Percentiles rank a stretch among this genome's conserved stretches.
phyloP scores from a whole-genome alignment of 2,329 filamentous ascomycete species.

The Penicillium nordicum region DNA sequence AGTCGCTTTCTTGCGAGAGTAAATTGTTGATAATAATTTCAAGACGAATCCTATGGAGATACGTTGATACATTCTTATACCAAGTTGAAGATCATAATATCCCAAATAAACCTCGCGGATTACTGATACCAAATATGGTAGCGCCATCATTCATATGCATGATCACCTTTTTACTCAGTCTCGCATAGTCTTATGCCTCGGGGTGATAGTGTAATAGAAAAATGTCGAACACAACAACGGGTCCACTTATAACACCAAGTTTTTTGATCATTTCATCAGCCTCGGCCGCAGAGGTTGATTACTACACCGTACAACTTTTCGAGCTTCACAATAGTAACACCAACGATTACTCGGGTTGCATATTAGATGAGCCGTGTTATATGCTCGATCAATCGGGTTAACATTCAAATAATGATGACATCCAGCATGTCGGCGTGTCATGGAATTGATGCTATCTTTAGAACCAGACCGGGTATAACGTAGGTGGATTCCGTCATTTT shows the following conservation, averaged over 20 bases:
- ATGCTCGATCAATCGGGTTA: too few species aligned
- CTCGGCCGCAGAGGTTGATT: not conserved
- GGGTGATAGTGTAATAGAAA: not conserved
- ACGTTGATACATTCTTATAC: not conserved
- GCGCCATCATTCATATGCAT: not conserved
- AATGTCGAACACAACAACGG: not conserved
- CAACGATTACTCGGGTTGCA: not conserved
- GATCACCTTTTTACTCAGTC: not conserved
- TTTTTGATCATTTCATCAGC: conserved; percentile 8
- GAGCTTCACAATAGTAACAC: not conserved
- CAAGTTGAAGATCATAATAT: not conserved
- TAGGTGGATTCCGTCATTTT: not conserved
- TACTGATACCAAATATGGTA: not conserved
- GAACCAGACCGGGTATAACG: not conserved
- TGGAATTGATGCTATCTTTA: not conserved
- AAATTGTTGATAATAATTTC: not conserved
- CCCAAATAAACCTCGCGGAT: not conserved
- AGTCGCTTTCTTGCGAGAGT: not conserved
- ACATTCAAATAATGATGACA: not conserved
- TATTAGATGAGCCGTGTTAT: not conserved
- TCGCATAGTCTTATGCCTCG: not conserved
- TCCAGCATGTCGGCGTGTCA: not conserved
- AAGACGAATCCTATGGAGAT: not conserved
- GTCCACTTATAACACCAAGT: too few species aligned
- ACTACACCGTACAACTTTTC: not conserved